phyloP scores from a whole-genome alignment of 78 protist species.

The Creolimax fragrantissima region DNA sequence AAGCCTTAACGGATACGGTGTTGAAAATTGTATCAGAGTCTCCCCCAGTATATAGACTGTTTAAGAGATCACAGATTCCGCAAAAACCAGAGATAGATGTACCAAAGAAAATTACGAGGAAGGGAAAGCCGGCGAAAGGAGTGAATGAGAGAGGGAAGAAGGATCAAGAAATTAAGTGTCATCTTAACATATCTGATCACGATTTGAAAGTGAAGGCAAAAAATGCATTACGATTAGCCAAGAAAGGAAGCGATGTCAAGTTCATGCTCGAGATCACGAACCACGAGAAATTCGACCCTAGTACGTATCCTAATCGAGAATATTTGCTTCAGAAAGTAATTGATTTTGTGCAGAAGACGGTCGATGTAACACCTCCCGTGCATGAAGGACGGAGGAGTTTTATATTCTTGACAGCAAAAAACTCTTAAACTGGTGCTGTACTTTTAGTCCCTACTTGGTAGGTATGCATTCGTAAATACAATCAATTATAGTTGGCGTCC shows the following conservation, averaged over 20 bases:
- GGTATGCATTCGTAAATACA: no score
- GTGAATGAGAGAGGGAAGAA: neutral
- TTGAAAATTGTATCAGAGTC: no score
- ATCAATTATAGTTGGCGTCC: no score
- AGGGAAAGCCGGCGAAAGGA: neutral
- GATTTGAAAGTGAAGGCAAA: neutral
- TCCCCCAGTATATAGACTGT: no score
- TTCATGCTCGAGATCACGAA: neutral
- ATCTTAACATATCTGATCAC: neutral
- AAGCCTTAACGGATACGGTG: no score
- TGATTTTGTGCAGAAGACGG: neutral
- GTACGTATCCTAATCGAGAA: neutral
- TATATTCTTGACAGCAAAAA: neutral
- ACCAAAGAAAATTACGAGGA: no score
- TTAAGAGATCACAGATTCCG: no score
- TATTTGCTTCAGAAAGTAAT: neutral
- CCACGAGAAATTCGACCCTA: neutral
- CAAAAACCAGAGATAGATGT: no score
- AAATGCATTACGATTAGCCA: neutral
- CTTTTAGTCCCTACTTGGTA: no score
- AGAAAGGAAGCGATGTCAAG: neutral
- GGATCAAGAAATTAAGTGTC: neutral
- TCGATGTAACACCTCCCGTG: neutral
- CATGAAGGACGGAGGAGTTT: neutral
- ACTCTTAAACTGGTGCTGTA: no score